A percentile compares a stretch with the other conserved stretches of the same genome.
Evolutionary conservation across 164 flowering plant genomes (phyloP).

Genomic region (Pachysandra terminalis): DNA sequence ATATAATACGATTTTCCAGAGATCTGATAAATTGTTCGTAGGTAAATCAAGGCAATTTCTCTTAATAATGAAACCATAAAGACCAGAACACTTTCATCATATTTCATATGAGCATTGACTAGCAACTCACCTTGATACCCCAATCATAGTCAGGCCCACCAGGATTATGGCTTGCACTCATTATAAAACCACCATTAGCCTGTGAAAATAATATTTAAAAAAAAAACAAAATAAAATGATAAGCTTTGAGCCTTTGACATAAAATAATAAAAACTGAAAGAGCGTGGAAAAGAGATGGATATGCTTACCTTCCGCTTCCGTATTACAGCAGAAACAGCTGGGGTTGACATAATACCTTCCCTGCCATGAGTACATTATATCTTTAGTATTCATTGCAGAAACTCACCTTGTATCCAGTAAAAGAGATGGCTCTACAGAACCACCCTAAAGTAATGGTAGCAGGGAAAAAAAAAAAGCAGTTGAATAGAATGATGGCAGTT

Average conservation of each 20-base stretch:
- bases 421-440: too few relatives aligned
- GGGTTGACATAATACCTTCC: constrained; percentile 96
- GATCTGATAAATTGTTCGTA: neutral
- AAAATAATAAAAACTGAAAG: constrained; percentile 6
- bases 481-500: neutral
- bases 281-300: neutral
- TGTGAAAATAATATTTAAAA: constrained; percentile 22
- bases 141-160: constrained; percentile 99
- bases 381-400: constrained; percentile 3
- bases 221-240: constrained; percentile 4
- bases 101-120: neutral
- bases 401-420: neutral
- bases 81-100: too few relatives aligned
- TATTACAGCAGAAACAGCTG: constrained; percentile 98
- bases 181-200: constrained; percentile 99
- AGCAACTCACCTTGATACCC: constrained; percentile 85
- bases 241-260: too few relatives aligned
- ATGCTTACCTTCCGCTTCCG: constrained; percentile 75
- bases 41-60: neutral
- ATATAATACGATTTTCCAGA: neutral
- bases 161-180: constrained; percentile 99
- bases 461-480: neutral
- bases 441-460: too few relatives aligned
- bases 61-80: neutral
- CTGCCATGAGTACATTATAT: constrained; percentile 36